Evolutionary conservation across 1,139 yeast genomes (phyloP).

Genomic region (Kodamaea derodonti): DNA sequence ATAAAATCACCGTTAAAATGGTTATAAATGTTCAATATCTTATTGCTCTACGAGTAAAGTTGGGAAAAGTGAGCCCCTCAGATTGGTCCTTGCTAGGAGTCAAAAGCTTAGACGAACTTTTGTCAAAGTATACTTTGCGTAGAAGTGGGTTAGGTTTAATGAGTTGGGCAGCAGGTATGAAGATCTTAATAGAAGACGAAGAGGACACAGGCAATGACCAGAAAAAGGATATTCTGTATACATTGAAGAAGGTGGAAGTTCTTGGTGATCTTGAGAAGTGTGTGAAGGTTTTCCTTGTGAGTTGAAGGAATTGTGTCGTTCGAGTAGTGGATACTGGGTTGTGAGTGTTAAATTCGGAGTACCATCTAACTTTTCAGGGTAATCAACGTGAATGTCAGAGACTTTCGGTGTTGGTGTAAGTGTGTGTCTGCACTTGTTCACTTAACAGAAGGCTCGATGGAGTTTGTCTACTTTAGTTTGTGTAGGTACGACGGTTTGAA

Average conservation of each 20-base stretch:
- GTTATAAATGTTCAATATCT: conserved; percentile 6
- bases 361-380: too few species aligned
- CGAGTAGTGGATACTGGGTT: too few species aligned
- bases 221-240: conserved; percentile 12
- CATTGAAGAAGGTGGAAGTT: conserved; percentile 7
- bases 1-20: conserved; percentile 8
- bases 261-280: conserved; percentile 11
- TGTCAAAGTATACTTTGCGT: conserved; percentile 3
- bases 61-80: conserved; percentile 3
- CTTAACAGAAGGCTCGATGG: too few species aligned
- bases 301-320: conserved; percentile 2
- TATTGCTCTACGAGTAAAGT: conserved; percentile 4
- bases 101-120: conserved; percentile 5
- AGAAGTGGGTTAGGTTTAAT: conserved; percentile 5
- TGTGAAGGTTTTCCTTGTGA: conserved; percentile 10
- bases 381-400: too few species aligned
- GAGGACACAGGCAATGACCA: conserved; percentile 6
- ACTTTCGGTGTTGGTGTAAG: too few species aligned
- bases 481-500: too few species aligned
- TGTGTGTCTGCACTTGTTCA: too few species aligned
- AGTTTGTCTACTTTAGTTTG: too few species aligned
- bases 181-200: conserved; percentile 11
- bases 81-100: conserved; percentile 7
- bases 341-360: too few species aligned
- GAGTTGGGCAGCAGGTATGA: conserved; percentile 10